phyloP scores from a whole-genome alignment of 106 monocot genomes.

The Dioscorea alata region DNA sequence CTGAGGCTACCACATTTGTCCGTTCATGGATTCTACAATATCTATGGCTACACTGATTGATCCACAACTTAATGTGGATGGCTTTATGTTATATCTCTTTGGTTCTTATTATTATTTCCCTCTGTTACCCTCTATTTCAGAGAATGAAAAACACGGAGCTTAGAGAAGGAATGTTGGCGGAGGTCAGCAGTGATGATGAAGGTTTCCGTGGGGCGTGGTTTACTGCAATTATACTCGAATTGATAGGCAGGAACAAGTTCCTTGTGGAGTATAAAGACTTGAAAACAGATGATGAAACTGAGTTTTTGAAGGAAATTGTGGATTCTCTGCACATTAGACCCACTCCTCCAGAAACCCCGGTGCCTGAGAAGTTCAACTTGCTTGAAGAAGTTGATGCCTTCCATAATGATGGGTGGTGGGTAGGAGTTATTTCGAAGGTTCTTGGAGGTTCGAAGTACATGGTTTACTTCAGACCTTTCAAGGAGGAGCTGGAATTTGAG shows the following conservation, averaged over 20 bases:
- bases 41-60: neutral
- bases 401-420: slow-evolving; percentile 86
- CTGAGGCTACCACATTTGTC: no score
- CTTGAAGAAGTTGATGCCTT: slow-evolving; percentile 83
- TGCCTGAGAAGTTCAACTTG: slow-evolving; percentile 24
- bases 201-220: slow-evolving; percentile 75
- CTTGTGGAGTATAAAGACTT: slow-evolving; percentile 51
- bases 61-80: neutral
- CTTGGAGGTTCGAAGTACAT: slow-evolving; percentile 27
- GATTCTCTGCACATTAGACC: slow-evolving; percentile 64
- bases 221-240: slow-evolving; percentile 36
- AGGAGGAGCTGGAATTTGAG: slow-evolving; percentile 52
- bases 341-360: slow-evolving; percentile 23
- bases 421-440: slow-evolving; percentile 74
- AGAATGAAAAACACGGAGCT: slow-evolving; percentile 8
- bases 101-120: neutral
- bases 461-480: slow-evolving; percentile 72
- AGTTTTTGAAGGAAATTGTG: slow-evolving; percentile 47
- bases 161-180: slow-evolving; percentile 34
- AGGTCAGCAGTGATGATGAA: slow-evolving; percentile 75
- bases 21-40: neutral
- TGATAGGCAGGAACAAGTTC: slow-evolving; percentile 22
- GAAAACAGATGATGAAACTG: slow-evolving; percentile 53
- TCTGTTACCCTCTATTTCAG: slow-evolving; percentile 15
- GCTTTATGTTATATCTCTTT: neutral